phyloP scores from a whole-genome alignment of 805 yeast genomes.

The Ogataea henricii region DNA sequence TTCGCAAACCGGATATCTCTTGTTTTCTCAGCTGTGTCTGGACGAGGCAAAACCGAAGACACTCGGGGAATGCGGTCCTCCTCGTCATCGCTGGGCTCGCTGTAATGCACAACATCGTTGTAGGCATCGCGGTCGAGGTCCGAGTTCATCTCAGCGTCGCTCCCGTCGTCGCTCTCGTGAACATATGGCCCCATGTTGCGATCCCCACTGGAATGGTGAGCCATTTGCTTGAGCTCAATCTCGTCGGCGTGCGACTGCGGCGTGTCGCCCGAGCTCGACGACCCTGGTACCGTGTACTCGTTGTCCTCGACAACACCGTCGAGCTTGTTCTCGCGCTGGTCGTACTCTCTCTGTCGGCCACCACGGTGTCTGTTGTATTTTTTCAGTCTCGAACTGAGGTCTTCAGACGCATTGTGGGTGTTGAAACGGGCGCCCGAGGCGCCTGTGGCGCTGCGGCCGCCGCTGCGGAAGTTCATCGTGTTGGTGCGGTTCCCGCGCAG shows the following conservation, averaged over 20 bases:
- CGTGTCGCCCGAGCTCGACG: constrained; percentile 25
- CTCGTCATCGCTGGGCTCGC: constrained; percentile 46
- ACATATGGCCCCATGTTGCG: neutral
- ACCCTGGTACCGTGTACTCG: constrained; percentile 16
- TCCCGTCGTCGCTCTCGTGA: constrained; percentile 4
- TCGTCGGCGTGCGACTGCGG: constrained; percentile 14
- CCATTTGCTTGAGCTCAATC: constrained; percentile 15
- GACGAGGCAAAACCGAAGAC: neutral
- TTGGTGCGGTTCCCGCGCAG: constrained; percentile 10
- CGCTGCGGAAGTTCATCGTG: constrained; percentile 3
- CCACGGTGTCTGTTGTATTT: constrained; percentile 15
- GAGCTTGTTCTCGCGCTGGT: constrained; percentile 9
- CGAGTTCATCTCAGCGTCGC: too few relatives aligned
- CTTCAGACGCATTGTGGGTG: constrained; percentile 37
- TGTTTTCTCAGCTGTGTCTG: constrained; percentile 5
- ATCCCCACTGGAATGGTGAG: neutral
- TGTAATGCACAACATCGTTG: constrained; percentile 33
- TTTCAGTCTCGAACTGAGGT: constrained; percentile 26
- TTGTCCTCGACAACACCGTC: constrained; percentile 22
- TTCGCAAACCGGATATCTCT: constrained; percentile 57
- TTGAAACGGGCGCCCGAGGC: constrained; percentile 16
- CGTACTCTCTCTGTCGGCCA: constrained; percentile 4
- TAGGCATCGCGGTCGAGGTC: constrained; percentile 7
- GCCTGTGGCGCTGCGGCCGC: neutral
- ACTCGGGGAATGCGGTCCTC: neutral